Base-by-base conservation (phyloP, 495 filamentous ascomycete species). In the Aspergillus haitiensis region DNA sequence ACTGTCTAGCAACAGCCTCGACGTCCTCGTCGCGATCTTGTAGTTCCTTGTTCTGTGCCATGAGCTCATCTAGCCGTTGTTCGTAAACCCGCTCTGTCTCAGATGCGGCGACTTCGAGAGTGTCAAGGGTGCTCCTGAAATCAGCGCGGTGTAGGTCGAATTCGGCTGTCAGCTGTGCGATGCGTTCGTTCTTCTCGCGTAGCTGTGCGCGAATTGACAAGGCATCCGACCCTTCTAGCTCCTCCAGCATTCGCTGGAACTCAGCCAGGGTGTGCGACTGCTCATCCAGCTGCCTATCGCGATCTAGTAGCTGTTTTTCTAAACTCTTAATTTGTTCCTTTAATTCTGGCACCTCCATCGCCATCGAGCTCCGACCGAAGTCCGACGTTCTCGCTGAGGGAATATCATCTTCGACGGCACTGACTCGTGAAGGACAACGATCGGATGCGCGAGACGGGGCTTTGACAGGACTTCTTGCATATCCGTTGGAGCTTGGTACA, bases 51-150 rank as follows among this genome's bases (percentile, higher is more conserved):
- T 95, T 83, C 62, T 97, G 90, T 60, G 89, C 82, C 77, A 92
- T 80, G n/a, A 99, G 77, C 67, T 97, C 92, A 64, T 93, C 89
- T 7, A 97, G 86, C 62, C 87, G 86, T 68, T 91, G 90, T 70
- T 98, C 95, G 66, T 99, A 98, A 7, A 98, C 93, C n/a, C 94
- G 83, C 72, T 97, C 93, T 7, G 94, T 99, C 74, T 99, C 94
- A 0, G 92, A 91, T 64, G 92, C 95, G 7, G 94, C 95, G 75
- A 97, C 86, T 74, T 99, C 94, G 39, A 99, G 79, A 1, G 93
- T 95, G 75, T 99, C 94, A 50, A 99, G 91, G 15, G 94, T 99
- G 69, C 89, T 96, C 58, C 94, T 80, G 72, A 99, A 99, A 71
- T 99, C 94, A 8, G 93, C 94, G 35, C 94, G 84, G 69, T 99